A percentile compares a stretch with the other conserved stretches of the same genome.
These are phyloP conservation scores for Drechmeria coniospora DNA, from an alignment of 2,329 filamentous ascomycete genomes.

Conservation along the genomic window DNA sequence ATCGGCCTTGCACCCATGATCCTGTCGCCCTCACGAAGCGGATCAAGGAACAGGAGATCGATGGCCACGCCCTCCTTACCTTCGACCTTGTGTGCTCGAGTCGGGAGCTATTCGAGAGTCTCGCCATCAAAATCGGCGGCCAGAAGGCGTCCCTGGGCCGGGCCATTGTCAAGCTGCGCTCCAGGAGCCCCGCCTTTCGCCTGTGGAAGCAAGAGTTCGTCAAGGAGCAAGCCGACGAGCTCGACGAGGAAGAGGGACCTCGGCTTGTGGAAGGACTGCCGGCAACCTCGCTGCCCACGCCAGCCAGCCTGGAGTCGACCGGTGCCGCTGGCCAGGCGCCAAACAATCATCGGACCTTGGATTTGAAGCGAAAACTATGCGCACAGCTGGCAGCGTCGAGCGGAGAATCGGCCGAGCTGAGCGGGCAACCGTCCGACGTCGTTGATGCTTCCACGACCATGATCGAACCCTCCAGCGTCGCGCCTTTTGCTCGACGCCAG, in stretches of 20 bases:
- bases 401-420: too few relatives aligned
- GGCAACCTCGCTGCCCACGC: too few relatives aligned
- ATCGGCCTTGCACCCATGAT: conserved; percentile 35
- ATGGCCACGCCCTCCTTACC: conserved; percentile 48
- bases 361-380: neutral
- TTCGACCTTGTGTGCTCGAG: conserved; percentile 34
- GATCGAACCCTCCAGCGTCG: too few relatives aligned
- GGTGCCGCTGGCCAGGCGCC: neutral
- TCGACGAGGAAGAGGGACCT: neutral
- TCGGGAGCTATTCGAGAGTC: conserved; percentile 32
- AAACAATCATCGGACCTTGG: neutral
- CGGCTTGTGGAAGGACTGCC: too few relatives aligned
- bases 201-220: conserved; percentile 10
- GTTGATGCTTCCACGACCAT: too few relatives aligned
- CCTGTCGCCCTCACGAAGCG: conserved; percentile 32
- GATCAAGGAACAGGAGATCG: conserved; percentile 47
- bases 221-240: neutral
- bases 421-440: too few relatives aligned
- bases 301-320: too few relatives aligned
- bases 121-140: conserved; percentile 41
- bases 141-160: conserved; percentile 41
- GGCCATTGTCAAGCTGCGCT: conserved; percentile 41
- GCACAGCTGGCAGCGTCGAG: too few relatives aligned
- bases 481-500: neutral
- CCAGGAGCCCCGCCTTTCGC: conserved; percentile 33